phyloP scores from a whole-genome alignment of 2,329 filamentous ascomycete species.

The Fusarium lyarnte region DNA sequence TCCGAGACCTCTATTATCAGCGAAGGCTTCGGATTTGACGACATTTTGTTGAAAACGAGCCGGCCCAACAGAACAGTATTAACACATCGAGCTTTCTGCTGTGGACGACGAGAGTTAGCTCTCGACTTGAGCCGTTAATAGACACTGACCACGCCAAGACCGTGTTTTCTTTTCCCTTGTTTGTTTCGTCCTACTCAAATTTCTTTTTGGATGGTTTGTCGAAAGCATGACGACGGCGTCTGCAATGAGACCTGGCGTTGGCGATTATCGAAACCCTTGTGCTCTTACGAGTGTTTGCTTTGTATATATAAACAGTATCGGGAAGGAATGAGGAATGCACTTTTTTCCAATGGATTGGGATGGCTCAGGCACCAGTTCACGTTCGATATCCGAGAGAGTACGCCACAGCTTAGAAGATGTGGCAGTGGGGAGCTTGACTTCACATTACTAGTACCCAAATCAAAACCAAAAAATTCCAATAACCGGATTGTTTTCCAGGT shows the following conservation, averaged over 20 bases:
- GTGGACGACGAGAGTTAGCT: conserved; percentile 8
- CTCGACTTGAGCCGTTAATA: conserved; percentile 5
- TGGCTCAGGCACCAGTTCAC: conserved; percentile 27
- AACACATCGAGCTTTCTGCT: conserved; percentile 5
- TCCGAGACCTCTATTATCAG: conserved; percentile 11
- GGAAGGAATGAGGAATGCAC: conserved; percentile 34
- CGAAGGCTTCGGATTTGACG: conserved; percentile 25
- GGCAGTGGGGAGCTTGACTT: conserved; percentile 17
- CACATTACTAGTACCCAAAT: conserved; percentile 14
- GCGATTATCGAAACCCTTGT: conserved; percentile 40
- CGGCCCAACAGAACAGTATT: conserved; percentile 1
- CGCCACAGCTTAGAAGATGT: conserved; percentile 11
- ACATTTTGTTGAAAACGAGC: conserved; percentile 15
- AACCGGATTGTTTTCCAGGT: background rate
- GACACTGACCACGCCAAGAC: conserved; percentile 18
- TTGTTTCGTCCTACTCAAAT: background rate
- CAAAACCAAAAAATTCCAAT: conserved; percentile 29
- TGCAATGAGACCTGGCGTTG: conserved; percentile 45
- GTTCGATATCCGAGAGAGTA: conserved; percentile 28
- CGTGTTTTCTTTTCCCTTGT: conserved; percentile 25
- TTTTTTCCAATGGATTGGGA: conserved; percentile 34
- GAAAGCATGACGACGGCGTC: conserved; percentile 45
- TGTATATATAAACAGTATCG: conserved; percentile 44
- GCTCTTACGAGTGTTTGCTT: conserved; percentile 44
- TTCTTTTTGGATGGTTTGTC: conserved; percentile 33